Base-by-base conservation (phyloP, 2,329 filamentous ascomycete genomes). In the Polytolypa hystricis region DNA sequence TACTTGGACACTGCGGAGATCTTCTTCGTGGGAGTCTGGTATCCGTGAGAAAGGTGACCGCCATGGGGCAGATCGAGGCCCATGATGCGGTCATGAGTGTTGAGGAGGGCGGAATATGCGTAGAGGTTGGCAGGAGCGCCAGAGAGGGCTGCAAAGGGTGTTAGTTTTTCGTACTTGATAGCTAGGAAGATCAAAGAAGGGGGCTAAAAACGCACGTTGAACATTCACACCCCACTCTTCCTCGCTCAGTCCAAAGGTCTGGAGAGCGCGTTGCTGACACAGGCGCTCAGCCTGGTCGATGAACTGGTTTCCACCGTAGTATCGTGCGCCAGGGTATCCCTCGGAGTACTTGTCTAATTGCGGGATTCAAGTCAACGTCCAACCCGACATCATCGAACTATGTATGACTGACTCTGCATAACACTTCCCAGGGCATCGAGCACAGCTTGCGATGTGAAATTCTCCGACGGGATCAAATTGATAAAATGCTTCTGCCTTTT, bases 1-100 rank as follows among this genome's bases (percentile, higher is more conserved):
- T 98, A 98, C 56, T 89, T 96, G 26, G 89, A 96, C 52, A 98
- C 82, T 42, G 86, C 86, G 38, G 89, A 96, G 64, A 98, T 98
- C 57, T 98, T 98, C 71, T 83, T 84, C 57, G 81, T 78, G 20
- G 91, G 84, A 21, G 84, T 96, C 69, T 98, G 91, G 70, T 98
- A 98, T 49, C 91, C 91, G 71, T 98, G 91, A 61, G 80, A 86
- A 67, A 95, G 71, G 68, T 95, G 87, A 49, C 87, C 87, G 65
- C 87, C 87, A 60, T 95, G 87, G 46, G 87, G 87, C 38, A 95
- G 77, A 60, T 95, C 87, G 50, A 95, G 73, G 55, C 91, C 91
- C 91, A 98, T 98, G 50, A 98, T 72, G 56, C 91, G 81, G 50
- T 94, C 91, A 65, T 96, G 89, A 39, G 85, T 81, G 58, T 84